phyloP scores from a whole-genome alignment of 306 rosid genomes.

The Ceratonia siliqua region DNA sequence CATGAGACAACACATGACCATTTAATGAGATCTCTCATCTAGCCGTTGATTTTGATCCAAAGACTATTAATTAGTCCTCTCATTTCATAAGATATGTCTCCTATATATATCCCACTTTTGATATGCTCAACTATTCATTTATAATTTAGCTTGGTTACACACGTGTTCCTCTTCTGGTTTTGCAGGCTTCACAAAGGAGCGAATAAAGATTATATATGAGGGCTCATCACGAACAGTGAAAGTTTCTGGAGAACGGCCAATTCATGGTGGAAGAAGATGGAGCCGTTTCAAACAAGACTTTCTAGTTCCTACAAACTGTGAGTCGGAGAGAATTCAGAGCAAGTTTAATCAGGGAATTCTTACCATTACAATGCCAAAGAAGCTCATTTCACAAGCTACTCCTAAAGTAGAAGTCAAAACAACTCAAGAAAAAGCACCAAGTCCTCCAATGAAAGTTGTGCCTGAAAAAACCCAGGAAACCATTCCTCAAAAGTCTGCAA shows the following conservation, averaged over 20 bases:
- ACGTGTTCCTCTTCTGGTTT: not conserved
- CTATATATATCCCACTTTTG: no score
- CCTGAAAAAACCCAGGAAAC: slow-evolving; percentile 6
- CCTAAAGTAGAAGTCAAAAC: slow-evolving; percentile 35
- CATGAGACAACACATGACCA: no score
- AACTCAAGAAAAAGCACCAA: slow-evolving; percentile 14
- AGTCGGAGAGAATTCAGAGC: slow-evolving; percentile 33
- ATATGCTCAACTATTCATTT: not conserved
- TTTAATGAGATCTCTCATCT: no score
- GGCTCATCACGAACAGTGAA: not conserved
- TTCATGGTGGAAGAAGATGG: slow-evolving; percentile 38
- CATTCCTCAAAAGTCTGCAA: slow-evolving; percentile 28
- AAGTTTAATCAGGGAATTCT: slow-evolving; percentile 44
- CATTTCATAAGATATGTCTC: no score
- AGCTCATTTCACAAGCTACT: not conserved
- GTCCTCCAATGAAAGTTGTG: slow-evolving; percentile 18
- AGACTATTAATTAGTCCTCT: no score
- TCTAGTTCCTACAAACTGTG: slow-evolving; percentile 43
- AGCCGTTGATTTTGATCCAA: no score
- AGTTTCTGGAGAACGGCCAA: slow-evolving; percentile 56
- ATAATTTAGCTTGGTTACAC: not conserved
- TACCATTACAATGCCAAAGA: slow-evolving; percentile 54
- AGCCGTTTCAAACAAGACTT: slow-evolving; percentile 41
- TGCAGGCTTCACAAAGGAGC: slow-evolving; percentile 54
- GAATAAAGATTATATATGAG: slow-evolving; percentile 30